Evolutionary conservation across 179 eudicot species (phyloP).

Genomic region (Sideroxylon spinosum): DNA sequence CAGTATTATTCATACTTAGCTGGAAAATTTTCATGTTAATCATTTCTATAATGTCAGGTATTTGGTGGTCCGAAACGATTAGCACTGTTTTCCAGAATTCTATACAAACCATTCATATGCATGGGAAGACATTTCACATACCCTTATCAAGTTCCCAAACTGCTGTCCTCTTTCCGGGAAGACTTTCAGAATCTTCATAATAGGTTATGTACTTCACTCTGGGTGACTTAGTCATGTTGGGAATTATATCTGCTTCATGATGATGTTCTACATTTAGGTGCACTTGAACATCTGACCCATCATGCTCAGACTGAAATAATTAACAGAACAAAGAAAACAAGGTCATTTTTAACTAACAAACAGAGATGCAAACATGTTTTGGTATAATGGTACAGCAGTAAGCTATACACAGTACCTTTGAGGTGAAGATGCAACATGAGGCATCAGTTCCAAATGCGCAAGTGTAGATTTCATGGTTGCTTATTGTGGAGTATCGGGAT

Average conservation of each 20-base stretch:
- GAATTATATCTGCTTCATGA: constrained; percentile 58
- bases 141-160: constrained; percentile 99
- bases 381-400: background rate
- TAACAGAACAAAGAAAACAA: constrained; percentile 5
- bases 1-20: background rate
- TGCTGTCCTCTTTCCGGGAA: constrained; percentile 85
- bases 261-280: constrained; percentile 67
- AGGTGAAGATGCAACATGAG: background rate
- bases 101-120: background rate
- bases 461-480: background rate
- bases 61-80: too few relatives aligned
- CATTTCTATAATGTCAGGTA: background rate
- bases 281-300: constrained; percentile 85
- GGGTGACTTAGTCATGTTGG: constrained; percentile 83
- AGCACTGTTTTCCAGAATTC: background rate
- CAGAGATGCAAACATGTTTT: background rate
- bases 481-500: background rate
- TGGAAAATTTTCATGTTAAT: background rate
- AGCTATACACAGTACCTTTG: too few relatives aligned
- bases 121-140: constrained; percentile 28
- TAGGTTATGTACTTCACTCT: constrained; percentile 85
- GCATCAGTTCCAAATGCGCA: background rate
- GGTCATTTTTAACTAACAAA: background rate
- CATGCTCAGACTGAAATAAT: constrained; percentile 73
- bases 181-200: constrained; percentile 92